These are phyloP conservation scores for Phaeosphaeria sp. DNA, from an alignment of 2,329 filamentous ascomycete genomes.

Conservation along the genomic window DNA sequence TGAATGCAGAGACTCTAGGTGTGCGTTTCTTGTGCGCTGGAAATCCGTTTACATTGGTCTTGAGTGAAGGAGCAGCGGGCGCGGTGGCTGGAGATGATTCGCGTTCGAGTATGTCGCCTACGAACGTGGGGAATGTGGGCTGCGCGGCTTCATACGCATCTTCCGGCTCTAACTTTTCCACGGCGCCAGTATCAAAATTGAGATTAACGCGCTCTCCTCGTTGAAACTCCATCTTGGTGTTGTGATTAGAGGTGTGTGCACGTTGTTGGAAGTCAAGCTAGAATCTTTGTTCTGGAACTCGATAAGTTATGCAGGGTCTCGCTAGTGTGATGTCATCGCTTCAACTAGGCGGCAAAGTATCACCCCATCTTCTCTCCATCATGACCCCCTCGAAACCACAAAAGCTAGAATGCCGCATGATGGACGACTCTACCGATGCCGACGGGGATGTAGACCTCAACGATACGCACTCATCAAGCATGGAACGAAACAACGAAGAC, in stretches of 20 bases:
- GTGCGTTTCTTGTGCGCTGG: constrained; percentile 85
- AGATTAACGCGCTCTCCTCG: constrained; percentile 68
- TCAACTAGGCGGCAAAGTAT: too few species aligned
- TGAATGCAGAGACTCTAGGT: constrained; percentile 75
- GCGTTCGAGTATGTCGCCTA: constrained; percentile 83
- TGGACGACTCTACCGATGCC: too few species aligned
- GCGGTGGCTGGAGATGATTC: constrained; percentile 66
- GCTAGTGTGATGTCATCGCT: not conserved
- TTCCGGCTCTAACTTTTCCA: constrained; percentile 46
- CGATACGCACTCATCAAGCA: too few species aligned
- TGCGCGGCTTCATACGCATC: constrained; percentile 18
- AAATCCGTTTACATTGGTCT: constrained; percentile 71
- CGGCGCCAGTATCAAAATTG: constrained; percentile 63
- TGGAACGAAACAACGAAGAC: too few species aligned
- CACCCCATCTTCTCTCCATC: too few species aligned
- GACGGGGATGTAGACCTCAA: too few species aligned
- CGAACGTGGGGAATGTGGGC: constrained; percentile 50
- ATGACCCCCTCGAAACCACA: too few species aligned
- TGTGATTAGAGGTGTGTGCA: not conserved
- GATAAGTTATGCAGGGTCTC: not conserved
- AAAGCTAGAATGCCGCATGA: too few species aligned
- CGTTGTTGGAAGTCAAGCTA: not conserved
- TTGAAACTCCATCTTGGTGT: constrained; percentile 52
- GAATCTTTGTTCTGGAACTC: not conserved
- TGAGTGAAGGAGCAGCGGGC: constrained; percentile 67